Percentiles rank a stretch among this genome's conserved stretches.
These are phyloP conservation scores for Lasiodiplodia sp. DNA, from an alignment of 2,329 filamentous ascomycete genomes.

Conservation along the genomic window DNA sequence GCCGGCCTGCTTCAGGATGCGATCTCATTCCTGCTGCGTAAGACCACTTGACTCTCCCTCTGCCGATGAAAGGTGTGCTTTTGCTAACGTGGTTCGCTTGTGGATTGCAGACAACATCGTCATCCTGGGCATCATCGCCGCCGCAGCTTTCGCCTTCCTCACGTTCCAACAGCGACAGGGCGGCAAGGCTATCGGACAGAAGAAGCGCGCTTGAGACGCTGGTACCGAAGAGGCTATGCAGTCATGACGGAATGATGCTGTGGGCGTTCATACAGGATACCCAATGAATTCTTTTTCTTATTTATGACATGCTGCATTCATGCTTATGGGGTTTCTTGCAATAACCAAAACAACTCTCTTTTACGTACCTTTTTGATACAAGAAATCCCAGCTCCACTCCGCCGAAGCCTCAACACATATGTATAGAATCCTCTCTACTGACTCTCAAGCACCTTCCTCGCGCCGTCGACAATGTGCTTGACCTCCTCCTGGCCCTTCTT, in stretches of 20 bases:
- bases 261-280: conserved; percentile 1
- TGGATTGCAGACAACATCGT: conserved; percentile 24
- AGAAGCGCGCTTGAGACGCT: conserved; percentile 5
- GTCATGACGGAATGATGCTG: background rate
- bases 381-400: background rate
- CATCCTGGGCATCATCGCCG: conserved; percentile 14
- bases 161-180: conserved; percentile 17
- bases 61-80: background rate
- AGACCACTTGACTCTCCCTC: background rate
- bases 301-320: background rate
- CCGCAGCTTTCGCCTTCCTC: background rate
- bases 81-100: background rate
- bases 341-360: background rate
- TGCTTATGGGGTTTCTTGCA: background rate
- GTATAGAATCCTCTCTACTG: conserved; percentile 29
- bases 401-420: background rate
- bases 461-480: conserved; percentile 57
- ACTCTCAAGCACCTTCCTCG: conserved; percentile 55
- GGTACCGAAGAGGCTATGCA: background rate
- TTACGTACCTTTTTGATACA: conserved; percentile 5
- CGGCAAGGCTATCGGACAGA: background rate
- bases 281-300: background rate
- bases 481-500: conserved; percentile 57
- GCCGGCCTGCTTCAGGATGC: conserved; percentile 14
- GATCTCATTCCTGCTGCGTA: conserved; percentile 17